Base-by-base conservation (phyloP, 495 filamentous ascomycete species). In the Penicillium canescens region DNA sequence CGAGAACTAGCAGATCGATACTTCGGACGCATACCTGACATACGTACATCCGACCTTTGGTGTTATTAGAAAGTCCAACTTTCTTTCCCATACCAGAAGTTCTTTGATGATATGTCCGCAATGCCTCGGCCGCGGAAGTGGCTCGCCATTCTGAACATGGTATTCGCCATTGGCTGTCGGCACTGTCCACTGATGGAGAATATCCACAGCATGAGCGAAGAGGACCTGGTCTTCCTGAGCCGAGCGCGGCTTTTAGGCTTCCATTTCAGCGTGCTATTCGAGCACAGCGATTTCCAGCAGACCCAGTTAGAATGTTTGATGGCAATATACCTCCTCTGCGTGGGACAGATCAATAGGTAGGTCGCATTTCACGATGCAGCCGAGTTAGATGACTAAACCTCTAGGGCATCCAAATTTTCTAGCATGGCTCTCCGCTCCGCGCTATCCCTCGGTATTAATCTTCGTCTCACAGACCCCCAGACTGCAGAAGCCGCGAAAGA, bases 291-390 rank as follows among this genome's bases (percentile, higher is more conserved):
- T 62, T 61, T 88, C 23, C 79, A 85, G 45, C 84, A 82, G 50
- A 77, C 84, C 20, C 82, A 86, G 56, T 68, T 85, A 24, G 80
- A 60, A 49, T 56, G 60, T 1, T 66, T 89, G 23, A 67, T 82
- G 9, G 73, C 77, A 13, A 68, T 88, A 24, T 88, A 89, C 63
- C 72, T 86, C 34, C 62, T 88, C 34, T 69, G 76, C 12, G 74
- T 76, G 42, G 80, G 78, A 23, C 84, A 86, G 42, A 70, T 86
- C 37, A 87, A 86, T 57, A 69, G 85, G 85, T 86, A 70, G 47
- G 56, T 47, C 3, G 11, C 9, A 37, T 43, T 20, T 44, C 11
- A n/a, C 20, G 40, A 26, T 21, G 12, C 23, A 34, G 28, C 34
- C 7, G 8, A 3, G 26, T 6, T 24, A 3, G 3, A 10, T 16